Evolutionary conservation across 768 basidiomycete genomes (phyloP).

Genomic region (Myochromella boudieri): DNA sequence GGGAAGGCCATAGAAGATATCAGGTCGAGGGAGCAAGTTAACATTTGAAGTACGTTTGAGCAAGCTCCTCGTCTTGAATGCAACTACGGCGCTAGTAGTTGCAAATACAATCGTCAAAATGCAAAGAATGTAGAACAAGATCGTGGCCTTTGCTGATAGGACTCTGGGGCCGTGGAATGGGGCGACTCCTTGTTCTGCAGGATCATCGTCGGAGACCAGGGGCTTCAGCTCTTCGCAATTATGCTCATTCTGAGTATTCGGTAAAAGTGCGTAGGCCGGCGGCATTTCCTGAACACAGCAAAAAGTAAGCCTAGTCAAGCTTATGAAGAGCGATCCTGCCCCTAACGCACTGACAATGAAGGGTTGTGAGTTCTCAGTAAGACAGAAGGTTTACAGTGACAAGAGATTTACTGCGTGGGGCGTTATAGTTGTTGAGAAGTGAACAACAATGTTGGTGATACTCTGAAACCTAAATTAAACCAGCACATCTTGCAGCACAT

Average conservation of each 20-base stretch:
- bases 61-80: neutral
- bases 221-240: neutral
- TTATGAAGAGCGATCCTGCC: too few species aligned
- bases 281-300: neutral
- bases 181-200: neutral
- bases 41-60: neutral
- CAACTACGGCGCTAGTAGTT: too few species aligned
- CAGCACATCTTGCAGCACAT: too few species aligned
- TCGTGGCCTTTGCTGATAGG: neutral
- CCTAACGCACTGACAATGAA: too few species aligned
- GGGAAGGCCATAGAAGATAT: neutral
- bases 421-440: too few species aligned
- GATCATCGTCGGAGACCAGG: neutral
- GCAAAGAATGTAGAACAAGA: neutral
- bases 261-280: neutral
- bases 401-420: too few species aligned
- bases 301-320: neutral
- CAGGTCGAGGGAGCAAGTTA: neutral
- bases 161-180: neutral
- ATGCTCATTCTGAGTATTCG: neutral
- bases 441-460: too few species aligned
- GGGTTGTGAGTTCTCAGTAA: too few species aligned
- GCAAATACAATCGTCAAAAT: neutral
- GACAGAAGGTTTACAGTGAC: too few species aligned
- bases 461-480: too few species aligned